Base-by-base conservation (phyloP, 305 asterid genomes). In the Fraxinus platypoda region DNA sequence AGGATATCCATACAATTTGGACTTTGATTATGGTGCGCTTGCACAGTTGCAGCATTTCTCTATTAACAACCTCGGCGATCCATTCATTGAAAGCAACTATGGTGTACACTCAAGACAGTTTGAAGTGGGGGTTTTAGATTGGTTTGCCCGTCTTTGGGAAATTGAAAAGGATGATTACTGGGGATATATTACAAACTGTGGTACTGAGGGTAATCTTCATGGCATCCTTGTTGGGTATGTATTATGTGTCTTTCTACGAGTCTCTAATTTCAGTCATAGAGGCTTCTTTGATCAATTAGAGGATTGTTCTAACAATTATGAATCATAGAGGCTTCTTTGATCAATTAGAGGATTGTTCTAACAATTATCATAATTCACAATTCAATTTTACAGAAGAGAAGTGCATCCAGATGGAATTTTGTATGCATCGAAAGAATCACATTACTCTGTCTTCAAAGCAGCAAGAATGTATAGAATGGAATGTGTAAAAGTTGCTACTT, bases 101-200 rank as follows among this genome's bases (percentile, higher is more conserved):
- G 98, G 98, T n/a, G 97, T 95, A 75, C 97, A 95, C 86, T 95
- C 99, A 4, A 91, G 98, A 82, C 97, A 94, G 87, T 95, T 95
- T 78, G 99, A 95, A 88, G 97, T 94, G 46, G 98, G 98, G 78
- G 99, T 94, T 74, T 77, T 95, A 84, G 99, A 95, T 85, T 95
- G 99, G 99, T 95, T 95, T 81, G 99, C 98, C 5, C 92, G 93
- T 66, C 80, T 95, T 11, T 95, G 98, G 99, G 98, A 95, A 31
- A 90, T 94, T 78, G 98, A 95, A 90, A 93, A 87, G 91, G 80
- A 85, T 84, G 96, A 95, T 80, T 95, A 95, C 85, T 95, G 99
- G 99, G 98, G 99, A 78, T 95, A 95, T 87, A 94, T 95, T 76
- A 95, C 99, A 68, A 95, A 94, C 90, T 95, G 99, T 84, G 99